phyloP scores from a whole-genome alignment of 1,284 basidiomycete genomes.

The Fomitopsis betulina region DNA sequence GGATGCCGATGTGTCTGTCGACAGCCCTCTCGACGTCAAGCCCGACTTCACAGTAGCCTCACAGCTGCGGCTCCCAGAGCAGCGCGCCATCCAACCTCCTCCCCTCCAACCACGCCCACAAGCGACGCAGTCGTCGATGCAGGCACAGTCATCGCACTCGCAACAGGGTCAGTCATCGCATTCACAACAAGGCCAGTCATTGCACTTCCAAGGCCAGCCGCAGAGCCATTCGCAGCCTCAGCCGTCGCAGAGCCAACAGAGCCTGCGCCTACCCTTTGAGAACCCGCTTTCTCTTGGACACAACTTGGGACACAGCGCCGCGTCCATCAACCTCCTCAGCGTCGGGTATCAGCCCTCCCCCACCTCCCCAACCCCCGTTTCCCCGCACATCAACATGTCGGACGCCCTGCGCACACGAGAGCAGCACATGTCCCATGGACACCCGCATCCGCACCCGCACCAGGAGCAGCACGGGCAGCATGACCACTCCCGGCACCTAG shows the following conservation, averaged over 20 bases:
- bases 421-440: constrained; percentile 11
- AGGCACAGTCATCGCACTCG: constrained; percentile 1
- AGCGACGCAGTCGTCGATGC: constrained; percentile 7
- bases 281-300: constrained; percentile 7
- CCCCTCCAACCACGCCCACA: constrained; percentile 22
- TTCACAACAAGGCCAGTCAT: constrained; percentile 11
- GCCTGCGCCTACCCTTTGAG: constrained; percentile 19
- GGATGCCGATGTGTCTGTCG: constrained; percentile 22
- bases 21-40: constrained; percentile 20
- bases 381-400: constrained; percentile 18
- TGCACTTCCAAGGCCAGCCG: constrained; percentile 14
- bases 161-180: constrained; percentile 1
- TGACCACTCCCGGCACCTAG: constrained; percentile 10
- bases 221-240: constrained; percentile 16
- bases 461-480: constrained; percentile 2
- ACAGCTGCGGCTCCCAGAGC: constrained; percentile 7
- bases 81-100: constrained; percentile 7
- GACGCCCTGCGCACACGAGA: constrained; percentile 20
- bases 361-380: constrained; percentile 17
- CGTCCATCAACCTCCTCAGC: constrained; percentile 23
- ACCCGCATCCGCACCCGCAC: not conserved
- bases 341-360: constrained; percentile 27
- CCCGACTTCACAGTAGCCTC: not conserved
- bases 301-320: constrained; percentile 18
- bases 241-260: constrained; percentile 14